phyloP scores from a whole-genome alignment of 306 rosid species.

The Acmispon strigosus region DNA sequence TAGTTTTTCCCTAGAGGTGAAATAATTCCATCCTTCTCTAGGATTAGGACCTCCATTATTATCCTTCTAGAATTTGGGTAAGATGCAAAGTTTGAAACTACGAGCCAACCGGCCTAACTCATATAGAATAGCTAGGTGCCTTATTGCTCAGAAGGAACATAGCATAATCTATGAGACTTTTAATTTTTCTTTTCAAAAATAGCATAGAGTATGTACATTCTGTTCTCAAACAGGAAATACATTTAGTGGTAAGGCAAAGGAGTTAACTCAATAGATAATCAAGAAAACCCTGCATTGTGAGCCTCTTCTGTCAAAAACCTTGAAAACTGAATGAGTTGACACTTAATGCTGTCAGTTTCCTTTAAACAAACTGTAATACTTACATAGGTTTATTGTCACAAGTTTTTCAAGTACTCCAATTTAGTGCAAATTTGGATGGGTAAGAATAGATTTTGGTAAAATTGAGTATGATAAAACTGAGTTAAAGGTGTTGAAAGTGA shows the following conservation, averaged over 20 bases:
- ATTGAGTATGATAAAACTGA: no score
- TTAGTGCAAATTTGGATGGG: background rate
- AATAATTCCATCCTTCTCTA: constrained; percentile 5
- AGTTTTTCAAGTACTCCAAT: background rate
- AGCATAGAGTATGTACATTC: constrained; percentile 13
- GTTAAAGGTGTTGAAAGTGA: no score
- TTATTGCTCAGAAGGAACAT: constrained; percentile 5
- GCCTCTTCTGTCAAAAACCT: constrained; percentile 18
- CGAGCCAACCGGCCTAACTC: constrained; percentile 36
- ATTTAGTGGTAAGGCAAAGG: background rate
- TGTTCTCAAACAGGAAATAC: background rate
- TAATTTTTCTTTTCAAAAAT: background rate
- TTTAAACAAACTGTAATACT: background rate
- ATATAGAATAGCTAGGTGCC: constrained; percentile 6
- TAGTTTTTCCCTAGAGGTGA: background rate
- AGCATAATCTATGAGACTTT: background rate
- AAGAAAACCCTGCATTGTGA: constrained; percentile 16
- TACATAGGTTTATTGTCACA: background rate
- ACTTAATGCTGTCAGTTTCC: constrained; percentile 13
- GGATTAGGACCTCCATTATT: constrained; percentile 29
- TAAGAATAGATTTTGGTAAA: no score
- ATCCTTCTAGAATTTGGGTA: background rate
- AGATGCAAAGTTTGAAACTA: constrained; percentile 12
- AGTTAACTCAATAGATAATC: constrained; percentile 16
- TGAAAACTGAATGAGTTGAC: constrained; percentile 15